Percentiles rank a stretch among this genome's conserved stretches.
Evolutionary conservation across 805 yeast genomes (phyloP).

Genomic region (Yamadazyma phyllophila): DNA sequence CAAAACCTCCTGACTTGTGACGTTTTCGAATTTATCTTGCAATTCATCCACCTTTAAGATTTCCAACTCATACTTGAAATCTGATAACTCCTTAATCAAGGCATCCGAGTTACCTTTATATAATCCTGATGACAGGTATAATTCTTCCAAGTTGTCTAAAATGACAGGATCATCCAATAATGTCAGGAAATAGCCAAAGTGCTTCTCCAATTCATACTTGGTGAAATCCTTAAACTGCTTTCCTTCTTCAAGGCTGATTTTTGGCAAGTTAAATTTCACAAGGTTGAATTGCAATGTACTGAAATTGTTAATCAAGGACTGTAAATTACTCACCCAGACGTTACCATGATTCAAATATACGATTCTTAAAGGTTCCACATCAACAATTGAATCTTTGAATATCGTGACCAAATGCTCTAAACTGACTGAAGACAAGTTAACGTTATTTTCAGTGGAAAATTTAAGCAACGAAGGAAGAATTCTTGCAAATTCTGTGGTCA

Average conservation of each 20-base stretch:
- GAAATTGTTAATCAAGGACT: constrained; percentile 10
- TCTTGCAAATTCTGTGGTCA: constrained; percentile 12
- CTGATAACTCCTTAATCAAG: constrained; percentile 10
- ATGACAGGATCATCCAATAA: constrained; percentile 14
- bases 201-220: constrained; percentile 10
- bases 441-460: constrained; percentile 7
- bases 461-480: constrained; percentile 9
- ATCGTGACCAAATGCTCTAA: constrained; percentile 8
- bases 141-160: constrained; percentile 13
- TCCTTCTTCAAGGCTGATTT: constrained; percentile 6
- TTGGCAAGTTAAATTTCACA: constrained; percentile 5
- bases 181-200: constrained; percentile 15
- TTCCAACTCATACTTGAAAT: constrained; percentile 17
- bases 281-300: constrained; percentile 9
- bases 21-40: constrained; percentile 9
- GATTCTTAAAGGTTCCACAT: constrained; percentile 3
- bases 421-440: constrained; percentile 11
- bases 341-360: constrained; percentile 9
- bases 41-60: constrained; percentile 20
- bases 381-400: constrained; percentile 7
- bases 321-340: constrained; percentile 11
- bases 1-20: constrained; percentile 15
- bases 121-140: constrained; percentile 8
- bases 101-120: not conserved
- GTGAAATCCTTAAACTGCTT: constrained; percentile 12